Base-by-base conservation (phyloP, 148 eudicot genomes). In the Heliamphora exappendiculata region DNA sequence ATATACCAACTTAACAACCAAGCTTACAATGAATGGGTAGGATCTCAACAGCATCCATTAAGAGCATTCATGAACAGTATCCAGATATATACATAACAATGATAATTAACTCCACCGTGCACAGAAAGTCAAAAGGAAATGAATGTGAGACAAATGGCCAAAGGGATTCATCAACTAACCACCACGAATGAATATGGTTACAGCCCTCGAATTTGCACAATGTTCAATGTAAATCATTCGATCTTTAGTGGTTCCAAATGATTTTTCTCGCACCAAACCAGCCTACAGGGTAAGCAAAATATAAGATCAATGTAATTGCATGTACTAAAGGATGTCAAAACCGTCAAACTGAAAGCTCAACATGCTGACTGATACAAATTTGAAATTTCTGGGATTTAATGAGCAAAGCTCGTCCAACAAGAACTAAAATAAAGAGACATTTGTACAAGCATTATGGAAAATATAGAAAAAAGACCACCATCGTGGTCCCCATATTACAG, bases 171-270 rank as follows among this genome's bases (percentile, higher is more conserved):
- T 64, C 63, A 33, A 81, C 93, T 66, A 84, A 90, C 97, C 95
- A 53, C 96, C 98, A 82, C 97, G 97, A 70, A 94, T 92, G 83
- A 94, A 94, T 81, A 94, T 86, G 73, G 98, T 94, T 47, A 94
- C 95, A 70, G 98, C 98, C 83, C 85, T 90, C 57, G 98, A 94
- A 82, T 94, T 94, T 80, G 98, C 97, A 87, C 98, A 94, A 66
- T 90, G 98, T 79, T 94, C 98, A 51, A 92, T 94, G 73, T 94
- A 94, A 47, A 94, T 79, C 98, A 94, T 94, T 26, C 96, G 82
- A 72, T 94, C 97, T 83, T 94, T 94, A 36, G 98, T 94, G 57
- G 97, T 94, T 39, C 98, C 98, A 82, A 92, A 94, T 34, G 96
- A 81, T 81, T 92, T 94, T 83, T 94, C 98, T 54, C 98, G 86